A percentile compares a stretch with the other conserved stretches of the same genome.
Conservation (phyloP, 2,329 filamentous ascomycete genomes). For the Botrytis tulipae region DNA sequence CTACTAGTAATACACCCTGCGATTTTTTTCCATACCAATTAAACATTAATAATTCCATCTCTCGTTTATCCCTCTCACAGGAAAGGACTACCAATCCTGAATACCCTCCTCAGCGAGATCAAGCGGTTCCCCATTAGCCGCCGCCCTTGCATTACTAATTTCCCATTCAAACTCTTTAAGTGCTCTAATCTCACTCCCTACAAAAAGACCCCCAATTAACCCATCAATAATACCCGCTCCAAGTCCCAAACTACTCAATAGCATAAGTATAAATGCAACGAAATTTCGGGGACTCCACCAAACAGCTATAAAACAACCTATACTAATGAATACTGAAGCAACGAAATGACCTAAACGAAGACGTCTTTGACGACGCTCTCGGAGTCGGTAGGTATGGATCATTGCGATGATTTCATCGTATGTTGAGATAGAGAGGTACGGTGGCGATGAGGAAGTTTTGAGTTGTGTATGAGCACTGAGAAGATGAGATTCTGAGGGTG, state of each 20-base stretch:
- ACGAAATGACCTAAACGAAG: conserved; percentile 75
- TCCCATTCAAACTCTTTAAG: conserved; percentile 95
- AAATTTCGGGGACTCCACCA: conserved; percentile 82
- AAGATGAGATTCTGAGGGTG: conserved; percentile 22
- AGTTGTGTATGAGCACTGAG: conserved; percentile 26
- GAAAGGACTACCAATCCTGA: conserved; percentile 8
- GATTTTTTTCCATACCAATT: background rate
- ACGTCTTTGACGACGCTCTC: conserved; percentile 70
- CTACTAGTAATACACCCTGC: background rate
- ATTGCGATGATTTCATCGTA: conserved; percentile 74
- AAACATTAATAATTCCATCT: background rate
- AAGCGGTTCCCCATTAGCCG: conserved; percentile 35
- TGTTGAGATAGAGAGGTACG: conserved; percentile 47
- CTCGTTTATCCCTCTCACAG: too few relatives aligned
- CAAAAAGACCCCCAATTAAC: conserved; percentile 81
- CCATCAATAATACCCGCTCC: conserved; percentile 78
- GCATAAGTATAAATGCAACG: conserved; percentile 74
- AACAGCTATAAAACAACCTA: conserved; percentile 74
- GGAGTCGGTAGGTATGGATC: conserved; percentile 63
- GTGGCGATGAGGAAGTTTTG: conserved; percentile 19
- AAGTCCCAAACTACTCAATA: conserved; percentile 76
- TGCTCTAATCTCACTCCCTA: conserved; percentile 76
- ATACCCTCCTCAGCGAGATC: conserved; percentile 2
- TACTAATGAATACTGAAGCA: conserved; percentile 60
- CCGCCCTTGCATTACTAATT: conserved; percentile 62